phyloP scores from a whole-genome alignment of 176 grass and related monocot genomes.

The Musa itinerans region DNA sequence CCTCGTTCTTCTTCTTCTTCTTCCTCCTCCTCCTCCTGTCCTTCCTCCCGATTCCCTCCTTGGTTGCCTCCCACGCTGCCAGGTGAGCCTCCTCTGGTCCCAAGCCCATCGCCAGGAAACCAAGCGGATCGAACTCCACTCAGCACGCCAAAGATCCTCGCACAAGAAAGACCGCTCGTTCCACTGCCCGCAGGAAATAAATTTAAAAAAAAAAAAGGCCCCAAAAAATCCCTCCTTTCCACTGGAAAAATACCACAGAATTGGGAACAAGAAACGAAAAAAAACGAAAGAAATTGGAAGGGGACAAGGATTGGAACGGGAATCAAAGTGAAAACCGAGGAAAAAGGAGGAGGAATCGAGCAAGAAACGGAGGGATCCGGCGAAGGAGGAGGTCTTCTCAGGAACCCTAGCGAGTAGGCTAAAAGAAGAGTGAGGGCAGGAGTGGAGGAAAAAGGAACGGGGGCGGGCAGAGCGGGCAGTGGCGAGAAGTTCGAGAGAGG shows the following conservation, averaged over 20 bases:
- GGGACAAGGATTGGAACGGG: background rate
- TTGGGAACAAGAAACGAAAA: background rate
- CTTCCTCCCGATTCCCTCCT: background rate
- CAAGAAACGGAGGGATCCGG: background rate
- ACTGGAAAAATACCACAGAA: background rate
- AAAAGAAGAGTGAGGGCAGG: background rate
- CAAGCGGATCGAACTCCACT: background rate
- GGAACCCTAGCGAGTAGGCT: background rate
- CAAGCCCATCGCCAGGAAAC: background rate
- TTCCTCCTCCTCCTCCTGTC: background rate
- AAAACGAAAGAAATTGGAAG: background rate
- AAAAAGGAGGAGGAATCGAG: background rate
- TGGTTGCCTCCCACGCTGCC: background rate
- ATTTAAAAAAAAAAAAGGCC: background rate
- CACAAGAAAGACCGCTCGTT: background rate
- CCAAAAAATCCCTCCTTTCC: background rate
- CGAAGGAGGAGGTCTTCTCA: background rate
- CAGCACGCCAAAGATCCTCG: background rate
- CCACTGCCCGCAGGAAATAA: background rate
- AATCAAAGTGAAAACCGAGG: background rate
- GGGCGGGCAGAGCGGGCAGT: too few relatives aligned
- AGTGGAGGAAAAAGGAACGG: background rate
- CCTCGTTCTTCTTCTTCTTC: slow-evolving; percentile 1
- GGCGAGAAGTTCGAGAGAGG: too few relatives aligned
- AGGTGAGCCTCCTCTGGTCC: background rate